phyloP scores from a whole-genome alignment of 192 early-diverging fungal genomes.

The Gryganskiella cystojenkinii region DNA sequence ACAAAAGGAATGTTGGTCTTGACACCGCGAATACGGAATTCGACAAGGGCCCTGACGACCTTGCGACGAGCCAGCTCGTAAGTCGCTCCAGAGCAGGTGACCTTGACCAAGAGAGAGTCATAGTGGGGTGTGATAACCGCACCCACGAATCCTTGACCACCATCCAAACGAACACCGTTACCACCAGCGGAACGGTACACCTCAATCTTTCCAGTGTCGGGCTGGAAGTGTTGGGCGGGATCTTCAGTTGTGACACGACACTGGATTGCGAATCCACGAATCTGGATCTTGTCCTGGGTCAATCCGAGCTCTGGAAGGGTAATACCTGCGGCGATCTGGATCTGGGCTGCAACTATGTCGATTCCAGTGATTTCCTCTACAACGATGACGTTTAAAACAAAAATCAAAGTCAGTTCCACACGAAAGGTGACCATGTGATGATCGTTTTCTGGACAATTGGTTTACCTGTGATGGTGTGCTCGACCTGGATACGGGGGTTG shows the following conservation, averaged over 20 bases:
- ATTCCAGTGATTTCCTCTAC: conserved; percentile 95
- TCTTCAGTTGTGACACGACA: conserved; percentile 98
- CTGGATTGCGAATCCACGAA: conserved; percentile 93
- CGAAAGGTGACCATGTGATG: background rate
- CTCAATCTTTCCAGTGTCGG: conserved; percentile 96
- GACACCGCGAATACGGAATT: conserved; percentile 97
- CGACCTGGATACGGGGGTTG: conserved; percentile 98
- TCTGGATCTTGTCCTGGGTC: conserved; percentile 81
- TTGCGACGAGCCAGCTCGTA: conserved; percentile 93
- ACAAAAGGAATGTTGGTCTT: conserved; percentile 98
- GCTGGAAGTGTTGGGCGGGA: conserved; percentile 92
- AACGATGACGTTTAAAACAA: background rate
- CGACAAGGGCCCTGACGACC: conserved; percentile 86
- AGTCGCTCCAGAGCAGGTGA: conserved; percentile 86
- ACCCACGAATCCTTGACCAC: conserved; percentile 90
- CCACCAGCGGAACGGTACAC: conserved; percentile 93
- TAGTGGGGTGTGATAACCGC: conserved; percentile 95
- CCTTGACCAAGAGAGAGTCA: conserved; percentile 95
- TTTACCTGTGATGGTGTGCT: conserved; percentile 90
- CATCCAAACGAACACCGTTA: conserved; percentile 87
- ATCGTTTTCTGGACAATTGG: background rate
- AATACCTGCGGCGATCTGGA: conserved; percentile 93
- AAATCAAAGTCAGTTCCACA: background rate
- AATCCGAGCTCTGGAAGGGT: conserved; percentile 81
- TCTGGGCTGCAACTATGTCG: conserved; percentile 93